Conservation (phyloP, 768 basidiomycete genomes). For the Thelephora aurantiotincta region DNA sequence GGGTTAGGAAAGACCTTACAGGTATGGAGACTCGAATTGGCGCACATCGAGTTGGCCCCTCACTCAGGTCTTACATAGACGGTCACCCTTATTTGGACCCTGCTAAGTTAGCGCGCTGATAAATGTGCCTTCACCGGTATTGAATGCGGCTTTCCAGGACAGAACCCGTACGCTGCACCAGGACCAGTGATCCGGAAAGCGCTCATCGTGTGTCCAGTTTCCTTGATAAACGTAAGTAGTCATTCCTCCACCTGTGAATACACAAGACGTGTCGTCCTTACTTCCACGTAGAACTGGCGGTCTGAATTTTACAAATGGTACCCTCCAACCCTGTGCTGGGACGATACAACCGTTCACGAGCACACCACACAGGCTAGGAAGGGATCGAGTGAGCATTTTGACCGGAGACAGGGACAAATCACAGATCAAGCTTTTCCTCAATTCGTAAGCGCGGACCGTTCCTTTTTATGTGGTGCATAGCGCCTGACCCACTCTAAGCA, state of each 20-base stretch:
- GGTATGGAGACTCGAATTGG: constrained; percentile 19
- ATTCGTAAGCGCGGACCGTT: constrained; percentile 34
- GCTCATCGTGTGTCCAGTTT: constrained; percentile 89
- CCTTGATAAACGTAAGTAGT: constrained; percentile 58
- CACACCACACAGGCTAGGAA: constrained; percentile 28
- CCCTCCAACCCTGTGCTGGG: neutral
- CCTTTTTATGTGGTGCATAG: neutral
- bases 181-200: constrained; percentile 59
- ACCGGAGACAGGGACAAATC: constrained; percentile 44
- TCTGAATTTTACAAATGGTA: constrained; percentile 93
- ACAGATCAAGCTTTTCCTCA: constrained; percentile 55
- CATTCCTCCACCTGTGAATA: neutral
- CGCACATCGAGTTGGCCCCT: neutral
- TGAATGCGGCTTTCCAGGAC: constrained; percentile 36
- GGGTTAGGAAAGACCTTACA: constrained; percentile 95
- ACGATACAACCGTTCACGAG: neutral
- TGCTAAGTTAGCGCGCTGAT: constrained; percentile 44
- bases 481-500: constrained; percentile 18
- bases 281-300: constrained; percentile 71
- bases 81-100: constrained; percentile 83
- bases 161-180: constrained; percentile 60
- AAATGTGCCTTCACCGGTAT: neutral
- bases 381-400: constrained; percentile 41
- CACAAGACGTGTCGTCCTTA: neutral
- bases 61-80: constrained; percentile 34